Conservation (phyloP, 1,284 basidiomycete species). For the Ceratobasidium sp. region DNA sequence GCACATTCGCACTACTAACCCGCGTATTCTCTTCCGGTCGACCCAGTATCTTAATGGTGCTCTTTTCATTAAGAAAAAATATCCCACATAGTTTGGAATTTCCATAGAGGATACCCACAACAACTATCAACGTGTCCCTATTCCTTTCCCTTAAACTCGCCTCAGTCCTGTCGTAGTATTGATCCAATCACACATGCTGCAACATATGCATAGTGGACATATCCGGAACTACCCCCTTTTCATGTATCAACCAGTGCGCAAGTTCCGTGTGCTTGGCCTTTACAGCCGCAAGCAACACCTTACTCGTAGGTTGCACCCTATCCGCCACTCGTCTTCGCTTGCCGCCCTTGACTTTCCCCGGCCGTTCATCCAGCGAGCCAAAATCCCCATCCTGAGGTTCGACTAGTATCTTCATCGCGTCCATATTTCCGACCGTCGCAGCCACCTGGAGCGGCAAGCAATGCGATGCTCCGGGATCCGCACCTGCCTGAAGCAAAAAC, state of each 20-base stretch:
- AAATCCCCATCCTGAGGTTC: conserved; percentile 64
- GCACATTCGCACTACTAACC: too few relatives aligned
- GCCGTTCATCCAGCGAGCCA: background rate
- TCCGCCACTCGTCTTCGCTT: conserved; percentile 72
- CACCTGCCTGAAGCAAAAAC: conserved; percentile 78
- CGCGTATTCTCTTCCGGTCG: too few relatives aligned
- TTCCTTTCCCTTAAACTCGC: background rate
- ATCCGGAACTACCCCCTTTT: conserved; percentile 42
- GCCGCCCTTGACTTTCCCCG: conserved; percentile 48
- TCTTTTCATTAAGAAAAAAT: too few relatives aligned
- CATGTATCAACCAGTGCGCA: conserved; percentile 36
- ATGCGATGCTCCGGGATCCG: conserved; percentile 72
- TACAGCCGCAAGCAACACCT: conserved; percentile 73
- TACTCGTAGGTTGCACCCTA: conserved; percentile 67
- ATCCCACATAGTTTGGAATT: too few relatives aligned
- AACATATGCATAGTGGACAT: conserved; percentile 59
- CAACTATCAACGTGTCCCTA: background rate
- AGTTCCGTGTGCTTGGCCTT: conserved; percentile 65
- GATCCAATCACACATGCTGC: conserved; percentile 65
- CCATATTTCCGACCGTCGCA: conserved; percentile 75
- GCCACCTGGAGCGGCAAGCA: conserved; percentile 79
- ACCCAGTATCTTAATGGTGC: too few relatives aligned
- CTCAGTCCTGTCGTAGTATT: background rate
- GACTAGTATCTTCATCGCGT: conserved; percentile 77
- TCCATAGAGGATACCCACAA: too few relatives aligned